Base-by-base conservation (phyloP, 805 yeast species). In the Torulaspora indica region DNA sequence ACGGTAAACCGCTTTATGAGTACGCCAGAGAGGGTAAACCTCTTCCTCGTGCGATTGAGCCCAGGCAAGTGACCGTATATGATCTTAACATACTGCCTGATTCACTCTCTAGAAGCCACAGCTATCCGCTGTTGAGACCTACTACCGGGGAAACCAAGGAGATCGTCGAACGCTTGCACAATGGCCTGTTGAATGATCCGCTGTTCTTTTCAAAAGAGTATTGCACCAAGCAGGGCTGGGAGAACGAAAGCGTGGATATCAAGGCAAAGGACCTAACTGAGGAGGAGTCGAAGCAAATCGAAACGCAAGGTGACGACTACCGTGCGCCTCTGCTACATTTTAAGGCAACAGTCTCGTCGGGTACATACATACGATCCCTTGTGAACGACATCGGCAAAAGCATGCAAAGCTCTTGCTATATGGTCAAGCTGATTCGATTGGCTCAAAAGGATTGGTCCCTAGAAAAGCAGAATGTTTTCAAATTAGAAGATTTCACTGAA, bases 1-100 rank as follows among this genome's bases (percentile, higher is more conserved):
- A 88, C 59, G 99, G 99, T 13, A 88, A 82, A 66, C 95, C 95
- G 3, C 69, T 95, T 38, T 89, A 95, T 61, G 96, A 91, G 56
- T 93, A 93, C 62, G 98, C 98, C 1, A 74, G 98, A 51, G 78
- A 84, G 50, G 95, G 95, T 0, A 69, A 76, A 20, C 91, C 96
- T 0, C 72, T 93, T 15, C 98, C 98, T 0, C 75, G 78, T 39
- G 76, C 82, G n/a, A 87, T 95, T 41, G 80, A 85, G 56, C 76
- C 85, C 1, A 74, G 98, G 53, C 77, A 78, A 23, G 88, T 88
- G 10, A 73, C 70, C 24, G 75, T 93, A 2, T 66, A 69, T 52
- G 75, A 73, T 29, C 57, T 88, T 33, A 70, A 72, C 8, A 66
- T 90, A 1, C 56, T 51, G 40, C 52, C 52, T 13, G 85, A 81